Base-by-base conservation (phyloP, 1,284 basidiomycete species). In the Anthracocystis setariae region DNA sequence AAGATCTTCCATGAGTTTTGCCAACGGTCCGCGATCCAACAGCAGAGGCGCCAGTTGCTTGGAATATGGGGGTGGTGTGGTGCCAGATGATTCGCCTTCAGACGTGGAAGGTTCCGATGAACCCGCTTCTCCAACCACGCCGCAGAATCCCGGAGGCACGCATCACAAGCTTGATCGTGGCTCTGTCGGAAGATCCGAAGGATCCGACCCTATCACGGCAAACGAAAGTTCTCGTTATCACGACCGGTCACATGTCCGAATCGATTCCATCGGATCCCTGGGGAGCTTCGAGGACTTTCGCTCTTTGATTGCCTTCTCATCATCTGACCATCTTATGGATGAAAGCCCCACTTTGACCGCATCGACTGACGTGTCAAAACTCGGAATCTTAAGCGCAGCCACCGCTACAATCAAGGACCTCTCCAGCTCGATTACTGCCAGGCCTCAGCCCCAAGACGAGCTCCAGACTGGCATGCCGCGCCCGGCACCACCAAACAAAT, bases 211-310 rank as follows among this genome's bases (percentile, higher is more conserved):
- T 8, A 27, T 32, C 21, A 15, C 39, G 9, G 20, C 23, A 25
- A 38, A 20, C 20, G 20, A 10, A 23, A 5, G 10, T 23, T 15
- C 40, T 23, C 43, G 38, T 17, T n/a, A 45, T 23, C 35, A 20
- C 33, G n/a, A 47, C 13, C 44, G n/a, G 1, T 37, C 45, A 21
- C 64, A 56, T 20, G 52, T 47, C 15, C 61, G 67, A 13, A 27
- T 64, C 18, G 49, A 43, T 2, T 65, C 62, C 18, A 61, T 60
- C 37, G 58, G 35, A n/a, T 58, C 53, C 1, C 13, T 58, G n/a
- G 61, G 53, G 27, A 60, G 64, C 38, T 56, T 66, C 39, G 63
- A 72, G 21, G 69, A 72, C 56, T 72, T 66, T 56, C 69, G 63
- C 3, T 62, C 63, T 13, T 21, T 66, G 13, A 56, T 72, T 13